Base-by-base conservation (phyloP, 768 basidiomycete genomes). In the Boletus barrowsii region DNA sequence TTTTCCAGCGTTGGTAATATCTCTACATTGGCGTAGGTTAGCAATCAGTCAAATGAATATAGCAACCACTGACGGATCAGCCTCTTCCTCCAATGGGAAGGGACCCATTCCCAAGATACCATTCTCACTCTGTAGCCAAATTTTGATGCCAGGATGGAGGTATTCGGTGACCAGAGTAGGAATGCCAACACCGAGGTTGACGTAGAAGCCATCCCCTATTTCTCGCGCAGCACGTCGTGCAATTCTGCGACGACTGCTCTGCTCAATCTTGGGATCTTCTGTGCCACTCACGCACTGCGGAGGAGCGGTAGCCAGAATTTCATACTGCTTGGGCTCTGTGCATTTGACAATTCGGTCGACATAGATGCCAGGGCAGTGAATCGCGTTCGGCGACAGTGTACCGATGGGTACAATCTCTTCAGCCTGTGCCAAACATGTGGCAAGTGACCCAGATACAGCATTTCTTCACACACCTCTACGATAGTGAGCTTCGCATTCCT, bases 1-100 rank as follows among this genome's bases (percentile, higher is more conserved):
- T 70, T 95, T 95, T 14, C 93, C 91, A 37, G 92, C 92, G 61
- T 95, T 95, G 65, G 93, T 89, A 60, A 94, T 80, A 70, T 95
- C 93, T 26, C 87, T 89, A 55, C 4, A 35, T 51, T 83, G 76
- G 55, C 79, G 80, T 32, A 82, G 18, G 40, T 55, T 40, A 47
- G 58, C 57, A 7, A 51, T 10, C 33, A 59, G 35, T 33, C 17
- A 22, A 33, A 48, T 43, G 15, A 40, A 13, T 30, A 37, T 29
- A 9, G 37, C 14, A 10, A n/a, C 10, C 42, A 76, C 86, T 73
- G 53, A 90, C 88, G 88, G 81, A 63, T 93, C 89, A n/a, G 90
- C 76, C 65, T 89, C 76, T 52, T 85, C 78, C 69, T 83, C 75
- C 7, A 86, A 85, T 10, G 90, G 91, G 62, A 91, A 91, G 10